phyloP scores from a whole-genome alignment of 2,329 filamentous ascomycete species.

The Hypoxylon sp. region DNA sequence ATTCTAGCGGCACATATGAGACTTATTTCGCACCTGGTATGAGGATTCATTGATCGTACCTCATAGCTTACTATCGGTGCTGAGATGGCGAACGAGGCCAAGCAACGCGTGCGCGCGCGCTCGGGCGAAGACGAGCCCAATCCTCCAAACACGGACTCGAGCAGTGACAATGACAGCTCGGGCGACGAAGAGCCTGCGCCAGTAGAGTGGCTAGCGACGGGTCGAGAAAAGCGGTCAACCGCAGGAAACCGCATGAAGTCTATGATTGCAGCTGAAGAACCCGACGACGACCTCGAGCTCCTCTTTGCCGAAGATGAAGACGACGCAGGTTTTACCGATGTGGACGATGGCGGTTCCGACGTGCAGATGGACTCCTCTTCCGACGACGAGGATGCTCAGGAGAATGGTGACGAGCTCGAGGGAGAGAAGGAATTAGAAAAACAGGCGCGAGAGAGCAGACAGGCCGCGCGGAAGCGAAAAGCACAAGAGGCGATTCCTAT shows the following conservation, averaged over 20 bases:
- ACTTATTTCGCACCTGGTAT: neutral
- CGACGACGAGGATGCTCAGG: constrained; percentile 80
- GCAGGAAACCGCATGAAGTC: constrained; percentile 85
- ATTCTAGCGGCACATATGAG: neutral
- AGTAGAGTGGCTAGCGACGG: constrained; percentile 76
- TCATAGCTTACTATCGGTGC: too few relatives aligned
- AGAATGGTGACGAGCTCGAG: constrained; percentile 74
- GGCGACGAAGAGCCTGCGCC: constrained; percentile 43
- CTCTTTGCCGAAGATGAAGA: constrained; percentile 79
- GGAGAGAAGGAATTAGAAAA: constrained; percentile 88
- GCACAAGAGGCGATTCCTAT: constrained; percentile 76
- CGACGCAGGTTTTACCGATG: constrained; percentile 74
- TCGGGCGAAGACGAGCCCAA: constrained; percentile 37
- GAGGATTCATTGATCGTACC: too few relatives aligned
- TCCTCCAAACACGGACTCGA: constrained; percentile 47
- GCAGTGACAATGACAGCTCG: constrained; percentile 49
- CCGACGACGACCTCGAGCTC: constrained; percentile 72
- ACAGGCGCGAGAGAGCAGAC: constrained; percentile 72
- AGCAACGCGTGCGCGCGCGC: constrained; percentile 53
- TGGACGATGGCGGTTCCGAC: constrained; percentile 73
- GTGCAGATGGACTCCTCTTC: constrained; percentile 86
- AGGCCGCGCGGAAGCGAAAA: constrained; percentile 79
- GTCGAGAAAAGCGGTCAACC: constrained; percentile 77
- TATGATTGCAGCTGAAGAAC: constrained; percentile 77
- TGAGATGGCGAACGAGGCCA: constrained; percentile 52